Evolutionary conservation across 1,284 basidiomycete genomes (phyloP), one percentile per base, ranked within the genome.

Genomic region (Schizophyllum amplum): DNA sequence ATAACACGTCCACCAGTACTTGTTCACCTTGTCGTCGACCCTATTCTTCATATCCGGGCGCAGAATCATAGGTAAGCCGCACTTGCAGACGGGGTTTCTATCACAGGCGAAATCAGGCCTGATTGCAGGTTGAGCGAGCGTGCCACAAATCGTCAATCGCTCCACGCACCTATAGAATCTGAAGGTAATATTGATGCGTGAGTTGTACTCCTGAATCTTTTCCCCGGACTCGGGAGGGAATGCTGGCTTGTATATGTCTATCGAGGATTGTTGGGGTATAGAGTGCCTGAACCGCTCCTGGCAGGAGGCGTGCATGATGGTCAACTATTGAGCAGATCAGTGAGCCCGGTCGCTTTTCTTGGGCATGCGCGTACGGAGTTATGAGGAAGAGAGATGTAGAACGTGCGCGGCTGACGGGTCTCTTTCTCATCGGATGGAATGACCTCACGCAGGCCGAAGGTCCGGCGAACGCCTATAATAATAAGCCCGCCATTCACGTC

Each of bases 261-360:
- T 78, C 0, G 83, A 77, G 42, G 78, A 72, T 62, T 92, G 90
- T 0, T 87, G 83, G 3, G 91, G 92, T 11, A 94, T 79, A 6
- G 81, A 78, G 62, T 91, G 89, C 63, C 97, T 97, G 75, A 87
- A 98, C 21, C 78, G 77, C 70, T 98, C 94, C 74, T 98, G 94
- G 60, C 86, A 88, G 1, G 89, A 87, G 0, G 90, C 90, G 63
- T 94, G 90, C 94, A 98, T 98, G 64, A 96, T 88, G n/a, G 83
- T 77, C 27, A 94, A 75, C 85, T 91, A n/a, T n/a, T n/a, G n/a
- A n/a, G 61, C n/a, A 47, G 46, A 46, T 46, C 13, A 27, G 11
- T 47, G 27, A 57, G 5, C 17, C 7, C 53, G 61, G 23, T 17
- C 46, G 47, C 47, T 27, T 21, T 20, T 13, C 17, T 20, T 15